Evolutionary conservation across 495 filamentous ascomycete genomes (phyloP), one percentile per base, ranked within the genome.

Genomic region (Darksidea phi): DNA sequence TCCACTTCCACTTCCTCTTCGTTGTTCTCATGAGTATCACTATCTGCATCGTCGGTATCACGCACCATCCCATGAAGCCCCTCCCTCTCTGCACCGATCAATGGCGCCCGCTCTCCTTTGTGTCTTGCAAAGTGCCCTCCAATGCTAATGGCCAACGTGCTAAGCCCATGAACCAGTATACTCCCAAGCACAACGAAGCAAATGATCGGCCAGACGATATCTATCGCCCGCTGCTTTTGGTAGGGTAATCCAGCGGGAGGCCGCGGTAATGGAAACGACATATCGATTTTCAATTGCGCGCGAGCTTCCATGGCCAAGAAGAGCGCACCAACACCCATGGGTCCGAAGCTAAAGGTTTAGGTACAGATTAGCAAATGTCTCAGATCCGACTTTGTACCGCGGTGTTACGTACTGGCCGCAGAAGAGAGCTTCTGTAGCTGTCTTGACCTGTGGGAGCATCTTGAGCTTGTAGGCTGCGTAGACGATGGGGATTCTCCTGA

Each of bases 291-390:
- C 0, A 82, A 64, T 51, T 78, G 66, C 0, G 72, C 78, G 15
- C 76, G 67, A 1, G 77, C 78, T 70, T 82, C 79, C 45, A 82
- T 79, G 43, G 77, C 74, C 10, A 82, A 72, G 67, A 81, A 82
- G 12, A 80, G 53, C 6, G 74, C 79, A 1, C 79, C 79, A 1
- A 80, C 69, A 25, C 79, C 79, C 75, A 82, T 82, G 38, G 78
- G 77, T 0, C 77, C 78, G 59, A 82, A 81, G 63, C n/a, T n/a
- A n/a, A n/a, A n/a, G n/a, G n/a, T n/a, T n/a, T n/a, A n/a, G n/a
- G n/a, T n/a, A n/a, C n/a, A n/a, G n/a, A n/a, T n/a, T n/a, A n/a
- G n/a, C n/a, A n/a, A n/a, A n/a, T n/a, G n/a, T n/a, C n/a, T n/a
- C n/a, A n/a, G n/a, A n/a, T n/a, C n/a, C n/a, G n/a, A n/a, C n/a